Evolutionary conservation across 305 asterid species (phyloP).

Genomic region (Rubia peregrina): DNA sequence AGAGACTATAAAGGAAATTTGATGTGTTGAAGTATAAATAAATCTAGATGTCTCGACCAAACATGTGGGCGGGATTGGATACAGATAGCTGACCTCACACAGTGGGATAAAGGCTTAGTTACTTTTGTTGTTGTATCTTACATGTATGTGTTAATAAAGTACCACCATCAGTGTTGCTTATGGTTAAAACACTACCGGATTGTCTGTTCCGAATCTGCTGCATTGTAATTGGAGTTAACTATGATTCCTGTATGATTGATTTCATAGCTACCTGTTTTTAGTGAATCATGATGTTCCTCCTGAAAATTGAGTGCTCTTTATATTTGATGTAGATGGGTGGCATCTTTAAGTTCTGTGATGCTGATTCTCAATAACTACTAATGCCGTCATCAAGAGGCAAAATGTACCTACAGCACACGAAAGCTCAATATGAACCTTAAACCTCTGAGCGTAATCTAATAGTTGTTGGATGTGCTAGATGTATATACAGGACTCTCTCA

Average conservation of each 20-base stretch:
- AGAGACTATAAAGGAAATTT: no score
- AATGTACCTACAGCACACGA: neutral
- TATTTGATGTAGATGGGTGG: neutral
- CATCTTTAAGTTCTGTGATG: neutral
- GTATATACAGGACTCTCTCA: neutral
- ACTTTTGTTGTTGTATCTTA: neutral
- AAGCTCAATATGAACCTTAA: neutral
- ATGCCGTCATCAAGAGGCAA: neutral
- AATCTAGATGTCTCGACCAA: no score
- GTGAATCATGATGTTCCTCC: neutral
- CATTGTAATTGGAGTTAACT: neutral
- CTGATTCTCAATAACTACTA: neutral
- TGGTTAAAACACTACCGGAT: neutral
- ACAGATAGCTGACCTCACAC: neutral
- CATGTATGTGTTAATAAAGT: no score
- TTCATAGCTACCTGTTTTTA: neutral
- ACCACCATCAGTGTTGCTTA: neutral
- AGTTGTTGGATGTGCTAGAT: neutral
- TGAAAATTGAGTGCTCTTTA: neutral
- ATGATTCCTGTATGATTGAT: neutral
- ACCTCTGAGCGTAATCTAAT: neutral
- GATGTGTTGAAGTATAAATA: no score
- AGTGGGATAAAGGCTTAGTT: neutral
- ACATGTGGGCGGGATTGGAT: no score
- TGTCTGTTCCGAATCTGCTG: neutral